These are phyloP conservation scores for Kazachstania viticola DNA, from an alignment of 805 yeast species.

Conservation along the genomic window DNA sequence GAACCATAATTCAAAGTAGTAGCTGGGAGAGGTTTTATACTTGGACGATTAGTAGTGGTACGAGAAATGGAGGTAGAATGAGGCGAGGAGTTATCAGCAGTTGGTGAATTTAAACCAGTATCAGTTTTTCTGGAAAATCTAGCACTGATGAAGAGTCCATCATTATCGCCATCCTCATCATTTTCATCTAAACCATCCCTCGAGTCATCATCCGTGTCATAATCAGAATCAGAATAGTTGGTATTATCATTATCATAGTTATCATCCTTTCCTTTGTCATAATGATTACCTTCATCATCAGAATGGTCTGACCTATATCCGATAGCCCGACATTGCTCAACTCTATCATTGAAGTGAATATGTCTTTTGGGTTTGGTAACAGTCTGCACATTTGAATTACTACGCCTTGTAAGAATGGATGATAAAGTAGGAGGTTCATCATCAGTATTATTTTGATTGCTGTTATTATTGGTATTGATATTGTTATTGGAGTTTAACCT, in stretches of 20 bases:
- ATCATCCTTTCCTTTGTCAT: constrained; percentile 1
- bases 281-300: constrained; percentile 27
- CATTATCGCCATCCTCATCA: constrained; percentile 25
- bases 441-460: too few species aligned
- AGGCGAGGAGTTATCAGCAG: constrained; percentile 17
- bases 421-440: constrained; percentile 8
- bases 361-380: too few species aligned
- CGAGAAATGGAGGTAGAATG: constrained; percentile 5
- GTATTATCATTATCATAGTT: neutral
- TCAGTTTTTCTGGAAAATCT: constrained; percentile 22
- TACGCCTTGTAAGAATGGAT: constrained; percentile 13
- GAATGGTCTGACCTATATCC: constrained; percentile 4
- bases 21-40: constrained; percentile 75
- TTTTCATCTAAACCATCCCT: constrained; percentile 9
- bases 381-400: constrained; percentile 11
- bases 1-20: constrained; percentile 74
- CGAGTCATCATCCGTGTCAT: constrained; percentile 5
- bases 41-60: constrained; percentile 27
- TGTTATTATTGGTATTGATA: too few species aligned
- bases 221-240: constrained; percentile 2
- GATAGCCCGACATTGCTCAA: constrained; percentile 86
- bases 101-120: constrained; percentile 15
- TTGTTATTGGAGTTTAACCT: neutral
- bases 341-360: constrained; percentile 89
- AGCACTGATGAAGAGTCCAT: constrained; percentile 25